These are phyloP conservation scores for Piper longum DNA, from an alignment of 164 flowering plant species.

Conservation along the genomic window DNA sequence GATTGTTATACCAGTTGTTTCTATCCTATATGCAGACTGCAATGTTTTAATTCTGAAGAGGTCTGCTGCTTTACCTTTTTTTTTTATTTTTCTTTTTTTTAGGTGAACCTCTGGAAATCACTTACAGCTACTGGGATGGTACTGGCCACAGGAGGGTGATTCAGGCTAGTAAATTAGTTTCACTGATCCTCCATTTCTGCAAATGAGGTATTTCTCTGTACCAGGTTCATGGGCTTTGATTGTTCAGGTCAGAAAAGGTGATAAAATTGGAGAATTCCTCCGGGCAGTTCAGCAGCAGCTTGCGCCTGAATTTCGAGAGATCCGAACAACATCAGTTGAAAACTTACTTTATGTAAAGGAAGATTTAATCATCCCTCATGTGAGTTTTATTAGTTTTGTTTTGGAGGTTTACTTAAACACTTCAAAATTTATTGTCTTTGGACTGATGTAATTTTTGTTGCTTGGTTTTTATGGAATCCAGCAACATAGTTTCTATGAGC, in stretches of 20 bases:
- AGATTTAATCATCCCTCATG: slow-evolving; percentile 97
- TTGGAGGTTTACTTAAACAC: not conserved
- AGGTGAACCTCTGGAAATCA: slow-evolving; percentile 95
- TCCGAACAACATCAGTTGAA: slow-evolving; percentile 92
- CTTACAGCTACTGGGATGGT: slow-evolving; percentile 99
- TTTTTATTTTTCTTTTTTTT: slow-evolving; percentile 5
- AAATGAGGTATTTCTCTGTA: not conserved
- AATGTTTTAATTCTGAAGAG: not conserved
- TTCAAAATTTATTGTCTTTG: not conserved
- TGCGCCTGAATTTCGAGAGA: slow-evolving; percentile 95
- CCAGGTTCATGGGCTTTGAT: not conserved
- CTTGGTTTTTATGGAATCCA: slow-evolving; percentile 18
- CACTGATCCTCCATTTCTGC: not conserved
- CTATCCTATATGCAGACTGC: not conserved
- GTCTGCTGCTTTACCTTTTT: not conserved
- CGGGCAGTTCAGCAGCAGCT: slow-evolving; percentile 97
- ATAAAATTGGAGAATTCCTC: slow-evolving; percentile 81
- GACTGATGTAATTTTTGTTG: not conserved
- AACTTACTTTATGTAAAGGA: slow-evolving; percentile 95
- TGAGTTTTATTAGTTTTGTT: slow-evolving; percentile 11
- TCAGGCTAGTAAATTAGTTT: slow-evolving; percentile 35
- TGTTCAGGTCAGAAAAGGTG: slow-evolving; percentile 82
- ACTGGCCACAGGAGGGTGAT: slow-evolving; percentile 88
- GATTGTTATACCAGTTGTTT: not conserved
- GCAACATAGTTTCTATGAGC: slow-evolving; percentile 98